Evolutionary conservation across 129 eudicot genomes (phyloP), one percentile per base, ranked within the genome.

Genomic region (Ambrosia trifida): DNA sequence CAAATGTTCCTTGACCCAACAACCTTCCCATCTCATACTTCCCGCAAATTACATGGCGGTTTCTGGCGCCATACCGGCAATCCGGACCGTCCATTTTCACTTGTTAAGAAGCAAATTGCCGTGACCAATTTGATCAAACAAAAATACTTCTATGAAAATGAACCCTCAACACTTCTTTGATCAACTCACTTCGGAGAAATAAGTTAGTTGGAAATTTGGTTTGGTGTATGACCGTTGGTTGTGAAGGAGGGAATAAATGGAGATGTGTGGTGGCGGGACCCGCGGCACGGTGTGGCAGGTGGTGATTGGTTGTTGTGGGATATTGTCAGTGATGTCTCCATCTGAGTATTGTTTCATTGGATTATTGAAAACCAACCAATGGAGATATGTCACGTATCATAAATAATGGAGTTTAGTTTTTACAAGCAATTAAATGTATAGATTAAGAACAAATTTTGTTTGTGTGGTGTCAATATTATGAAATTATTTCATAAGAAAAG

Each of bases 11-110:
- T 74, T 88, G 91, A 10, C 97, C 97, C 6, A 91, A 50, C 13
- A 88, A 40, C 46, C 88, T 76, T 0, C 97, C 97, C 90, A 88
- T 91, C 79, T 91, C 97, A 83, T 91, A 91, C 71, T 91, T 91
- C 3, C 82, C 88, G 77, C 88, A 86, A 24, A 91, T 77, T 19
- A 72, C 20, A 68, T 52, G 82, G 14, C 82, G 73, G 54, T 72
- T 35, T 33, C 64, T 66, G 69, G 45, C 44, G 17, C 5, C 32
- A 40, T 30, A 11, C 12, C 51, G 30, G 36, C 19, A 56, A 7
- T 75, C 10, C 11, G 52, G 16, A 38, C 59, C 35, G 13, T 28
- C 58, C 76, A 69, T 69, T 14, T 51, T 58, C 24, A 36, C 43
- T 36, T 8, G 43, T 5, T 7, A 36, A 36, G 43, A 36, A 36